These are phyloP conservation scores for Sextonia rubra DNA, from an alignment of 164 flowering plant genomes.

Conservation along the genomic window DNA sequence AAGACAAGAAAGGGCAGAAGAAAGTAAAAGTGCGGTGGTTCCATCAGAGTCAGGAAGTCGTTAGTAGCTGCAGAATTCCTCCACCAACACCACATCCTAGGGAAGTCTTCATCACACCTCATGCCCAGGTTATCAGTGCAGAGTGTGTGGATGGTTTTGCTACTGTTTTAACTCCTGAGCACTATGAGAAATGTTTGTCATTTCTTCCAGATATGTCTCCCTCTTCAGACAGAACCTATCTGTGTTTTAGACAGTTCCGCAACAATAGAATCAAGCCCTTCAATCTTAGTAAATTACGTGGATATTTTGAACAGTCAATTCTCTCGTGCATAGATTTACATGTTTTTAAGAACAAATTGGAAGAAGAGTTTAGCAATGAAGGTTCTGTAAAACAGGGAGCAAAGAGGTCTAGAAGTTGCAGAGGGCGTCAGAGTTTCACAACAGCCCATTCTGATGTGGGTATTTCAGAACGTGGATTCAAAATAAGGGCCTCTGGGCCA, in stretches of 20 bases:
- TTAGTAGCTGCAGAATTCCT: conserved; percentile 30
- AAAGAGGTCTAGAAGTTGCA: conserved; percentile 54
- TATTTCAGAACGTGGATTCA: conserved; percentile 15
- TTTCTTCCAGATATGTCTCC: conserved; percentile 42
- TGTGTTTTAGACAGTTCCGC: conserved; percentile 73
- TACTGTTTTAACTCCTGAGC: conserved; percentile 74
- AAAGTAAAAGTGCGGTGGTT: conserved; percentile 98
- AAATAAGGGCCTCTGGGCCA: conserved; percentile 19
- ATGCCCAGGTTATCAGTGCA: conserved; percentile 85
- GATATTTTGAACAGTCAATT: conserved; percentile 73
- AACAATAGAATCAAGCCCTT: conserved; percentile 69
- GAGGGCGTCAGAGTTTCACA: conserved; percentile 31
- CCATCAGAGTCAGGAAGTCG: conserved; percentile 80
- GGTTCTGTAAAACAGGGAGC: conserved; percentile 39
- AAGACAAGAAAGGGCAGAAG: conserved; percentile 83
- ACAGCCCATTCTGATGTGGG: conserved; percentile 22
- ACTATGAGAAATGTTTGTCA: conserved; percentile 63
- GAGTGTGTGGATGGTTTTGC: conserved; percentile 97
- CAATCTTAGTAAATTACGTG: conserved; percentile 68
- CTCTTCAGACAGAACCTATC: conserved; percentile 35
- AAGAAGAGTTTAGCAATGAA: conserved; percentile 40
- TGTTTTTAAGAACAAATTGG: conserved; percentile 26
- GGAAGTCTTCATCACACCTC: conserved; percentile 90
- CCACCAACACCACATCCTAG: conserved; percentile 60
- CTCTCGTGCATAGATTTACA: conserved; percentile 53